A percentile compares a stretch with the other conserved stretches of the same genome.
phyloP scores from a whole-genome alignment of 1,284 basidiomycete genomes.

The Puccinia polysora region DNA sequence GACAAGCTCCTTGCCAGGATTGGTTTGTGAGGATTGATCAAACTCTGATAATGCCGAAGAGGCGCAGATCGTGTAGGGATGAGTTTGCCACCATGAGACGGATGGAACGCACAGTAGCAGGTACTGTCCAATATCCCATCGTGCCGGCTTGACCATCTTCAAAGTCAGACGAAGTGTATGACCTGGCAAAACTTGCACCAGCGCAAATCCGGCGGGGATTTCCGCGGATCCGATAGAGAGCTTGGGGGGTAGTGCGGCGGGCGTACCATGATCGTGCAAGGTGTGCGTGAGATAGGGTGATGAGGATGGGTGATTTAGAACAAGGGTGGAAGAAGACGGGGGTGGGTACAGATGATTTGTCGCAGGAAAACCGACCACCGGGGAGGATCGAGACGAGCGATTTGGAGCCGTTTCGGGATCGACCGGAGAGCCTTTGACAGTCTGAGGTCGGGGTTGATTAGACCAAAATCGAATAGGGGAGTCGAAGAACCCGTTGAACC shows the following conservation, averaged over 20 bases:
- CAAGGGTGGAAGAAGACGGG: too few relatives aligned
- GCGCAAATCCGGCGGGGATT: slow-evolving; percentile 66
- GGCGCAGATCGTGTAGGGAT: slow-evolving; percentile 76
- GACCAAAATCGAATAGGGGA: slow-evolving; percentile 21
- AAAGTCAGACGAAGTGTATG: slow-evolving; percentile 70
- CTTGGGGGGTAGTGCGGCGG: background rate
- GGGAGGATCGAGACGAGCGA: too few relatives aligned
- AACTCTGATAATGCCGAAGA: slow-evolving; percentile 59
- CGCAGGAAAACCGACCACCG: too few relatives aligned
- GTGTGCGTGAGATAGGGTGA: too few relatives aligned
- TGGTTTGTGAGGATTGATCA: background rate
- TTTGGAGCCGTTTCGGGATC: background rate
- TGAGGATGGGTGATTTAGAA: too few relatives aligned
- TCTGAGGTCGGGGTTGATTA: background rate
- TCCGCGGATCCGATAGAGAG: slow-evolving; percentile 43
- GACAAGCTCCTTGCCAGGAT: slow-evolving; percentile 61
- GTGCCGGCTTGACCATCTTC: slow-evolving; percentile 53
- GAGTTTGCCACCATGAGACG: slow-evolving; percentile 65
- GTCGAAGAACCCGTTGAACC: slow-evolving; percentile 34
- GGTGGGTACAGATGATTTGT: too few relatives aligned
- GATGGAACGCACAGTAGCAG: slow-evolving; percentile 69
- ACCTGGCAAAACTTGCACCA: slow-evolving; percentile 72
- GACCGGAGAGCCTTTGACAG: background rate
- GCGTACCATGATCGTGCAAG: slow-evolving; percentile 60
- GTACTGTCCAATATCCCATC: slow-evolving; percentile 74